These are phyloP conservation scores for Quercus alba DNA, from an alignment of 306 rosid genomes.

Conservation along the genomic window DNA sequence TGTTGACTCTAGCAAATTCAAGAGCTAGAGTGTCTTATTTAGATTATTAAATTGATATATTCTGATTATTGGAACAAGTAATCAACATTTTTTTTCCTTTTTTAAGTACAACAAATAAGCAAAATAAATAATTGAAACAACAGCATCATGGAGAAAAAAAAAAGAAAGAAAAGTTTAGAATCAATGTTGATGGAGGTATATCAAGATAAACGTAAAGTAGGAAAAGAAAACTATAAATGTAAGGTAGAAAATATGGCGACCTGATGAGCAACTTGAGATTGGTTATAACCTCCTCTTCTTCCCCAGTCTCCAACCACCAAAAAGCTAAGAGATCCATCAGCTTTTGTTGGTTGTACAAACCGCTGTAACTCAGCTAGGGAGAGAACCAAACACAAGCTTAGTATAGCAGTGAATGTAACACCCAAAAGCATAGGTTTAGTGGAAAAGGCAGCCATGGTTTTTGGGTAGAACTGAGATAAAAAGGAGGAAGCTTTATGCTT, in stretches of 20 bases:
- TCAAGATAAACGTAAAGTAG: no score
- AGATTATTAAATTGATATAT: no score
- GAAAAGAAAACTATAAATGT: neutral
- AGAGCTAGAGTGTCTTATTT: no score
- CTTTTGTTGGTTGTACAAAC: slow-evolving; percentile 23
- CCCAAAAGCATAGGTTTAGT: neutral
- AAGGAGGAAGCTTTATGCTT: neutral
- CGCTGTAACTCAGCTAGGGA: slow-evolving; percentile 30
- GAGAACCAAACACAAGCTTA: slow-evolving; percentile 8
- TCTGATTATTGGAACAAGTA: no score
- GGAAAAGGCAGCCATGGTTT: slow-evolving; percentile 27
- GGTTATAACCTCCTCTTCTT: slow-evolving; percentile 58
- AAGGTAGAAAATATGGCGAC: slow-evolving; percentile 4
- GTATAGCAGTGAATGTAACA: neutral
- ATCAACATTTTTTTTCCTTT: no score
- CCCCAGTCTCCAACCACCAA: slow-evolving; percentile 81
- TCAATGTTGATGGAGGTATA: no score
- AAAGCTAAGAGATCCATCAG: slow-evolving; percentile 40
- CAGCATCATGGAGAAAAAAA: no score
- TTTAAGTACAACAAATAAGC: no score
- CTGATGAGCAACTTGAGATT: slow-evolving; percentile 62
- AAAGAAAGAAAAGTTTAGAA: neutral
- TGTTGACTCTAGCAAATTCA: no score
- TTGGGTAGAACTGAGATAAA: neutral
- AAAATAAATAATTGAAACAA: no score